phyloP scores from a whole-genome alignment of 306 rosid species.

The Quercus parvula region DNA sequence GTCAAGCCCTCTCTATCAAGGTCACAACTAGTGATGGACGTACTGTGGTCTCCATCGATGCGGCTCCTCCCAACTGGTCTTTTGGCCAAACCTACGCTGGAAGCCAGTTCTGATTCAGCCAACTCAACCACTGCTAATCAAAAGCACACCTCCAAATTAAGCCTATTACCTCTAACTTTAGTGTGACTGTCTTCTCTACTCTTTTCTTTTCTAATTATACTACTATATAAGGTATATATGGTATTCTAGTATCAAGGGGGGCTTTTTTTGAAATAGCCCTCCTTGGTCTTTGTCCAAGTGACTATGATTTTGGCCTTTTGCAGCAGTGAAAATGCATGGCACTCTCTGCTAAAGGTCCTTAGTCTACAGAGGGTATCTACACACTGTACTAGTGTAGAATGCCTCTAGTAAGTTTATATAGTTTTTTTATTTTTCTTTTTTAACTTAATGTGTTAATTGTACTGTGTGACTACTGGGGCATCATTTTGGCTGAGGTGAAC shows the following conservation, averaged over 20 bases:
- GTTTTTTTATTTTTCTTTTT: neutral
- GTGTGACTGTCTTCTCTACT: neutral
- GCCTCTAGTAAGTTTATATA: neutral
- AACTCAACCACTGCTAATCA: neutral
- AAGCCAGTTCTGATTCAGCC: constrained; percentile 1
- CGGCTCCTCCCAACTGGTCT: neutral
- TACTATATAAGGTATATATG: neutral
- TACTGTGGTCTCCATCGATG: neutral
- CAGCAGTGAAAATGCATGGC: neutral
- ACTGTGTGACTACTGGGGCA: neutral
- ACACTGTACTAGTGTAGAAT: neutral
- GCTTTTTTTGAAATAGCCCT: neutral
- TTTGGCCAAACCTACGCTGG: constrained; percentile 10
- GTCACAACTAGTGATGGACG: constrained; percentile 2
- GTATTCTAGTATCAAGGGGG: neutral
- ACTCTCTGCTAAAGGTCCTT: neutral
- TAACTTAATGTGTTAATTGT: neutral
- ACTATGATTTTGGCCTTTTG: too few species aligned
- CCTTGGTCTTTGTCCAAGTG: neutral
- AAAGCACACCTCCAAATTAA: neutral
- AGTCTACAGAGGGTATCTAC: neutral
- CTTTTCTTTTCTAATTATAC: neutral
- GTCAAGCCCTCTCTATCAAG: constrained; percentile 40
- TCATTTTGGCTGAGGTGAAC: constrained; percentile 1
- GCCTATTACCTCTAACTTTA: constrained; percentile 1